Evolutionary conservation across 495 filamentous ascomycete species (phyloP), one percentile per base, ranked within the genome.

Genomic region (Hypoxylon perforatum): DNA sequence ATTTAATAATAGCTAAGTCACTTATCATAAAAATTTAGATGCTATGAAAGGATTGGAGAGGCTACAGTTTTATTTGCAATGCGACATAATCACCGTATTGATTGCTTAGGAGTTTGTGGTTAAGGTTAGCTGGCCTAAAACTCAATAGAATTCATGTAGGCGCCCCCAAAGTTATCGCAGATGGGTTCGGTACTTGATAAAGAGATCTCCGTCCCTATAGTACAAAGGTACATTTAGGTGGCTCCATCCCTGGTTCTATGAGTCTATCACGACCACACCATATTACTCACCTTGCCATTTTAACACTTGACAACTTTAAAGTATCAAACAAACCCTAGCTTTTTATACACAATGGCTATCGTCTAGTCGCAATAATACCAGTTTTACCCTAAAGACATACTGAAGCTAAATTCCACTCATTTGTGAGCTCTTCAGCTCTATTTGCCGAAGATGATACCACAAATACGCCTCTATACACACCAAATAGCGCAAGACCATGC

Each of bases 371-470:
- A 57, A 36, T 59, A 45, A 73, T 22, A 57, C 35, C 18, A 44
- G 25, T 56, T 15, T 45, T 25, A 23, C 11, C 22, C 17, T 17
- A 28, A 30, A 47, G 25, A 47, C 12, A 63, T 54, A 65, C 22
- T 12, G 9, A 21, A 46, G 22, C 15, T 30, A 14, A 60, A 25
- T 49, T 50, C 17, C 42, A 25, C 33, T 44, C 41, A 57, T 66
- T 39, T 59, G 19, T 21, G 61, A 60, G 54, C 67, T 70, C 36
- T 55, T n/a, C 21, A 58, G 65, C 64, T 68, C 64, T 30, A 57
- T 42, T 22, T 38, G 49, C 52, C 68, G 77, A 89, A 86, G 67
- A 92, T 92, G 89, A 80, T 86, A 80, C 80, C 78, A 75, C 80
- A 79, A 81, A 78, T 88, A 77, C 79, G 82, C 36, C 41, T 69